Evolutionary conservation across 441 rosid genomes (phyloP), one percentile per base, ranked within the genome.

Genomic region (Gossypium gossypioides): DNA sequence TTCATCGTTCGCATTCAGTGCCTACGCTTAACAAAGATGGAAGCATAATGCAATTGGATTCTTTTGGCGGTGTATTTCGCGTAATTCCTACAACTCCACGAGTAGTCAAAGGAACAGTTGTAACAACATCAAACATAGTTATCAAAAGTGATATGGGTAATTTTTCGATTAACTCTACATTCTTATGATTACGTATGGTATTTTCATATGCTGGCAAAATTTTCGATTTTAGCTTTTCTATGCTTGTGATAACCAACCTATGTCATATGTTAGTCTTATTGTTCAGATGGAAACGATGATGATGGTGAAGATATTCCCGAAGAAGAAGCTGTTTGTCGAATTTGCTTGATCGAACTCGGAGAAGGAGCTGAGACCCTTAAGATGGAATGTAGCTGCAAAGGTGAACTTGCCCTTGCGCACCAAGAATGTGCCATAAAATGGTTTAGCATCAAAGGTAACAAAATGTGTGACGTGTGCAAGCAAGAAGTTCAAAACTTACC

Each of bases 311-410:
- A 90, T 78, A 88, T 90, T 73, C 84, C 84, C 1, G 88, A 86
- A 82, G 93, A 87, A 79, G 85, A 88, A 79, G 96, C 93, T 48
- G 90, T 88, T 55, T 90, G 93, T 73, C 81, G 96, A 77, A 88
- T 90, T 77, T 90, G 93, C 82, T 73, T 87, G 68, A 40, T 79
- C 24, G 96, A 87, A 75, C 83, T 88, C 9, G 87, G 87, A 52
- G 96, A 88, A 82, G 89, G 89, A n/a, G 82, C 69, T 4, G 89
- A 88, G 19, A 84, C 91, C 44, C 85, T 90, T 42, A 88, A 87
- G 79, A 88, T 90, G 93, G 96, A 87, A 79, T 88, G 96, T 78
- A 85, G 93, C 82, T 90, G 93, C 84, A 90, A 86, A 80, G 96
- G 96, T 21, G 93, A 84, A 74, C 88, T 90, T 60, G 89, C 88